Conservation (phyloP, 83 land plant genomes). For the Diphasiastrum complanatum region DNA sequence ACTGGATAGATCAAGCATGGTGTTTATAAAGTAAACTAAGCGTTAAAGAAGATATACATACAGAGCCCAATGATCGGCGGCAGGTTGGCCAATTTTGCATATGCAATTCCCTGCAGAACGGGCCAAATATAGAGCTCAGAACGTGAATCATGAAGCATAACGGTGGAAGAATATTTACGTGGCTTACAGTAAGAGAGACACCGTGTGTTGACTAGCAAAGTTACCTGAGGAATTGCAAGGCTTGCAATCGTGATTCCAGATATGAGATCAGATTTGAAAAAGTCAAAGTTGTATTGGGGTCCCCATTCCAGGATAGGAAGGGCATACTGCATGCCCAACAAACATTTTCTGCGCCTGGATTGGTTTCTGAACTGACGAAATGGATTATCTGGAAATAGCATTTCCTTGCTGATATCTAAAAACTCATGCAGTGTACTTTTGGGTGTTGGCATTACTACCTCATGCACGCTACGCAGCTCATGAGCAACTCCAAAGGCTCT, state of each 20-base stretch:
- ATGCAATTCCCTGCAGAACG: slow-evolving; percentile 9
- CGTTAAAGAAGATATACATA: background rate
- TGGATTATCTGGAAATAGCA: background rate
- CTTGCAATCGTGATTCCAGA: slow-evolving; percentile 4
- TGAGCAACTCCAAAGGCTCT: too few relatives aligned
- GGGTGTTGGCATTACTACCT: background rate
- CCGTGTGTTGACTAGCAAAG: background rate
- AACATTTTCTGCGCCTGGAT: background rate
- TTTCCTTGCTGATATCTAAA: background rate
- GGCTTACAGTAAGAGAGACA: background rate
- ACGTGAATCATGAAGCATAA: background rate
- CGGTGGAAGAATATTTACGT: background rate
- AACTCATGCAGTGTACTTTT: background rate
- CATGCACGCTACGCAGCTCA: too few relatives aligned
- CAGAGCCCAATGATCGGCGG: slow-evolving; percentile 7
- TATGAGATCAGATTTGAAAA: background rate
- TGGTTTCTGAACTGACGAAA: background rate
- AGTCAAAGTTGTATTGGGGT: background rate
- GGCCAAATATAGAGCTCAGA: background rate
- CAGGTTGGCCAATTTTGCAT: slow-evolving; percentile 7
- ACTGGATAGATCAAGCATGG: too few relatives aligned
- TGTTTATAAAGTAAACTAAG: background rate
- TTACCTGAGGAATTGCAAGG: background rate
- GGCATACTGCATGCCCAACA: background rate
- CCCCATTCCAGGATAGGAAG: background rate